Evolutionary conservation across 2,329 filamentous ascomycete genomes (phyloP).

Genomic region (Annulohypoxylon truncatum): DNA sequence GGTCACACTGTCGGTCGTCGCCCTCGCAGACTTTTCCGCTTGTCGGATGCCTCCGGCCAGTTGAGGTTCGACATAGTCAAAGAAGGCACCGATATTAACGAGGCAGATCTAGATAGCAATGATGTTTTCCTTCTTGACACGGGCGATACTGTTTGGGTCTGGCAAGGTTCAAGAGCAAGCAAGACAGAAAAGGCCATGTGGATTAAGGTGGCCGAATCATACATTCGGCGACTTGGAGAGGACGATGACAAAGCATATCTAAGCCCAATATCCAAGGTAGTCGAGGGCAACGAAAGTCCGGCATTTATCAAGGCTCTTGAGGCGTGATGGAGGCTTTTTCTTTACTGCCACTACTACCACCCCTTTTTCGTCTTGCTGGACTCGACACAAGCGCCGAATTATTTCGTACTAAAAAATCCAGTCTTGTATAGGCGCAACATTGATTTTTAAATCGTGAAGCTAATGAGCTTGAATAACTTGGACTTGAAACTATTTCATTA

Average conservation of each 20-base stretch:
- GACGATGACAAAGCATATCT: constrained; percentile 54
- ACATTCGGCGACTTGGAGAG: constrained; percentile 58
- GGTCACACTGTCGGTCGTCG: constrained; percentile 38
- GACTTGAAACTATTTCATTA: background rate
- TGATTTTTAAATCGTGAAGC: background rate
- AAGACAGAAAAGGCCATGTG: constrained; percentile 68
- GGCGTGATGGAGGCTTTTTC: constrained; percentile 25
- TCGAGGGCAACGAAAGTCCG: constrained; percentile 65
- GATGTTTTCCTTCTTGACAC: constrained; percentile 73
- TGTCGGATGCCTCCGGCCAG: constrained; percentile 70
- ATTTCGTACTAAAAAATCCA: background rate
- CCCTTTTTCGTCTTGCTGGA: too few species aligned
- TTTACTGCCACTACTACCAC: background rate
- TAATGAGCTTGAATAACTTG: background rate
- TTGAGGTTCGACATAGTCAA: constrained; percentile 69
- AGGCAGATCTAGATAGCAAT: constrained; percentile 64
- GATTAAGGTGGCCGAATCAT: constrained; percentile 69
- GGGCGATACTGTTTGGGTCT: constrained; percentile 71
- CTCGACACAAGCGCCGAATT: background rate
- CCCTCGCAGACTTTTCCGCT: constrained; percentile 65
- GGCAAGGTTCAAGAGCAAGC: constrained; percentile 71
- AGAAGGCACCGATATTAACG: constrained; percentile 60
- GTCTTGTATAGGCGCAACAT: background rate
- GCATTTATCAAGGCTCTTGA: constrained; percentile 63
- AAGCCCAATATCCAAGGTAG: constrained; percentile 67